Percentiles rank a stretch among this genome's conserved stretches.
Conservation (phyloP, 2,329 filamentous ascomycete species). For the Hortaea werneckii region DNA sequence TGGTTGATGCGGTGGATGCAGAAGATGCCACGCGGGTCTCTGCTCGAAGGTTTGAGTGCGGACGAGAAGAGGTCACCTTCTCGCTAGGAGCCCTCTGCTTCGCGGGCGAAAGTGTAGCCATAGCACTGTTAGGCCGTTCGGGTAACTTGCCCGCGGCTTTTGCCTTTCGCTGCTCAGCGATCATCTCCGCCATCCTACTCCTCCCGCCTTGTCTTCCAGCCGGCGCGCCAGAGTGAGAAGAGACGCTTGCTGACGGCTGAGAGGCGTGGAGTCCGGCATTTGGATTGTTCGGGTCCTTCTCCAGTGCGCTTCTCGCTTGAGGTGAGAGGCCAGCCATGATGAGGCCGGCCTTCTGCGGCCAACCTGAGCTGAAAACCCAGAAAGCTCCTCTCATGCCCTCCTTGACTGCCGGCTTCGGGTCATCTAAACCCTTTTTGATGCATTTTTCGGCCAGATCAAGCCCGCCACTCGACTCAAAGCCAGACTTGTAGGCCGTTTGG, state of each 20-base stretch:
- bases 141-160: conserved; percentile 38
- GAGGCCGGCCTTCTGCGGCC: conserved; percentile 64
- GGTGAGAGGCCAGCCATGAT: conserved; percentile 70
- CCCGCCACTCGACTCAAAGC: conserved; percentile 76
- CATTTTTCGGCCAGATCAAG: conserved; percentile 78
- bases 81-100: conserved; percentile 27
- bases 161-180: conserved; percentile 63
- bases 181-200: conserved; percentile 58
- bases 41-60: conserved; percentile 18
- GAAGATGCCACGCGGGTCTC: conserved; percentile 19
- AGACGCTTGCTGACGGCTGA: conserved; percentile 35
- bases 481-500: conserved; percentile 65
- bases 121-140: conserved; percentile 48
- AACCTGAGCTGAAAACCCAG: conserved; percentile 71
- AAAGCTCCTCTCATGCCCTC: conserved; percentile 78
- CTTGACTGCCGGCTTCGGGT: conserved; percentile 82
- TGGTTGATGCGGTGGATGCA: conserved; percentile 21
- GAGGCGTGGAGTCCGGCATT: conserved; percentile 38
- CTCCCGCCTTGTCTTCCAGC: too few relatives aligned
- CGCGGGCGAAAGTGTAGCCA: conserved; percentile 41
- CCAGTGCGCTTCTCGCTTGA: conserved; percentile 68
- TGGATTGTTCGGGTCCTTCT: conserved; percentile 76
- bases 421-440: conserved; percentile 76
- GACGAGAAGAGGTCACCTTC: conserved; percentile 13
- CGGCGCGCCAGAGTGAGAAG: background rate